Conservation (phyloP, 192 early-diverging fungal species). For the Umbelopsis sp. region DNA sequence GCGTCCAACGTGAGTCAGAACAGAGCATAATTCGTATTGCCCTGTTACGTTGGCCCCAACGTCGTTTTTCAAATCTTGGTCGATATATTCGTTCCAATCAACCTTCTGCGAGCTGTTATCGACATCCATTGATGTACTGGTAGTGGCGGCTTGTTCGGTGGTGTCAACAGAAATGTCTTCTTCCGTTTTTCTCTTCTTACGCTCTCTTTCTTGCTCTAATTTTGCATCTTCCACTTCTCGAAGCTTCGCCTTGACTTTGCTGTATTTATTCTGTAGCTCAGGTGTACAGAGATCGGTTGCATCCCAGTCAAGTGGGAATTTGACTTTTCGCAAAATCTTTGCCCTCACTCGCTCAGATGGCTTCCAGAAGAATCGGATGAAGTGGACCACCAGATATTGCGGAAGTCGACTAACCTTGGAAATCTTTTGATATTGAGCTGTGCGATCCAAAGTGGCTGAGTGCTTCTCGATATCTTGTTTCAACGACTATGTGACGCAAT, state of each 20-base stretch:
- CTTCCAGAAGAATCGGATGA: constrained; percentile 97
- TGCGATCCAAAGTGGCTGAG: constrained; percentile 77
- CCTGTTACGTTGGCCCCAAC: constrained; percentile 85
- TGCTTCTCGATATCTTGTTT: constrained; percentile 89
- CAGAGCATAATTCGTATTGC: constrained; percentile 89
- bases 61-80: constrained; percentile 76
- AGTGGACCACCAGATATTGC: constrained; percentile 85
- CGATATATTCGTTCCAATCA: constrained; percentile 52
- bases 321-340: constrained; percentile 95
- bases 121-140: constrained; percentile 21
- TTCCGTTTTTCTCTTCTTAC: constrained; percentile 36
- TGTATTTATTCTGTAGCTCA: constrained; percentile 77
- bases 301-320: constrained; percentile 93
- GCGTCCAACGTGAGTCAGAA: constrained; percentile 95
- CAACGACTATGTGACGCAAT: constrained; percentile 50
- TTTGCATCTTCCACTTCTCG: constrained; percentile 74
- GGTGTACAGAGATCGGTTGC: constrained; percentile 83
- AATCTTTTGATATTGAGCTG: constrained; percentile 77
- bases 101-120: constrained; percentile 21
- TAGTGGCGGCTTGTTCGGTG: constrained; percentile 21
- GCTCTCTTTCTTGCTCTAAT: constrained; percentile 54
- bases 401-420: constrained; percentile 85
- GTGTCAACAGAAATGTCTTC: constrained; percentile 30
- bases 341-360: constrained; percentile 72
- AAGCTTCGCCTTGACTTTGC: constrained; percentile 60